phyloP scores from a whole-genome alignment of 2,329 filamentous ascomycete species.

The Whalleya microplaca region DNA sequence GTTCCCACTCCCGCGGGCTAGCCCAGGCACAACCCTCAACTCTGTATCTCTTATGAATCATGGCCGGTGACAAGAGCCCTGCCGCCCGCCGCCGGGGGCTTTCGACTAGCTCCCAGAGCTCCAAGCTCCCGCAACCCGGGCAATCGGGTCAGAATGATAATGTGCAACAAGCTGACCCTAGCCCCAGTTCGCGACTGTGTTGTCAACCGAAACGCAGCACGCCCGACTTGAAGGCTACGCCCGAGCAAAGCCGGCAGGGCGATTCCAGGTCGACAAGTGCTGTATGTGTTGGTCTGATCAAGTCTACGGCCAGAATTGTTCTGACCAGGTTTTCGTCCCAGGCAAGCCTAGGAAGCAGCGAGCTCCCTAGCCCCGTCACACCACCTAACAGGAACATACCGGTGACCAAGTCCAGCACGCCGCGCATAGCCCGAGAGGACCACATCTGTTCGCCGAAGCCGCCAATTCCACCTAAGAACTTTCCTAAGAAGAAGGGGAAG shows the following conservation, averaged over 20 bases:
- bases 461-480: background rate
- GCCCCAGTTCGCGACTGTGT: conserved; percentile 20
- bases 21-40: background rate
- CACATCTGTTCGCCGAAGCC: background rate
- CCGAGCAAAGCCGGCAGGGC: conserved; percentile 10
- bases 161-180: conserved; percentile 18
- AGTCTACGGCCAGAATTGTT: background rate
- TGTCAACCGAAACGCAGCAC: conserved; percentile 10
- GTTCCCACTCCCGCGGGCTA: conserved; percentile 8
- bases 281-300: conserved; percentile 13
- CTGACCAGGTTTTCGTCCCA: conserved; percentile 4
- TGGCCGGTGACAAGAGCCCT: conserved; percentile 17
- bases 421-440: conserved; percentile 14
- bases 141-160: conserved; percentile 11
- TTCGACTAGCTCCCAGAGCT: conserved; percentile 10
- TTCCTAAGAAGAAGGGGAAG: too few species aligned
- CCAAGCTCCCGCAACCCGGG: conserved; percentile 25
- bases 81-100: conserved; percentile 11
- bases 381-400: conserved; percentile 6
- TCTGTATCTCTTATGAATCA: conserved; percentile 11
- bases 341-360: conserved; percentile 30
- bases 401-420: conserved; percentile 5
- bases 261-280: conserved; percentile 17
- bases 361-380: conserved; percentile 14
- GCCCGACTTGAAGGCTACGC: conserved; percentile 9